Base-by-base conservation (phyloP, 2,329 filamentous ascomycete species). In the Diaporthe vexans region DNA sequence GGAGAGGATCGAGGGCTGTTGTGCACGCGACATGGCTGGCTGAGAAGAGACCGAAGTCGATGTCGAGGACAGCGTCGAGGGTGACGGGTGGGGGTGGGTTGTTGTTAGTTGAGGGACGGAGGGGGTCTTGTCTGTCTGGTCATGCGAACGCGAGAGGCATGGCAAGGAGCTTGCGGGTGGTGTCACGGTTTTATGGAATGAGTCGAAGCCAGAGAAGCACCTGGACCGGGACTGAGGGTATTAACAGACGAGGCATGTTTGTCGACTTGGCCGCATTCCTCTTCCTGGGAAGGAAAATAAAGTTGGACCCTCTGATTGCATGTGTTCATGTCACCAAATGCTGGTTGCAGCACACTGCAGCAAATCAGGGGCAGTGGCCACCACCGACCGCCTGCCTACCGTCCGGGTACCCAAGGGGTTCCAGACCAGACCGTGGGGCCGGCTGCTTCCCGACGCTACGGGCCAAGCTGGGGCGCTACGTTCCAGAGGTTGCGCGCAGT, bases 1-100 rank as follows among this genome's bases (percentile, higher is more conserved):
- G 71, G 89, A 91, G 71, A 88, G 88, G 78, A 93, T 92, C 59
- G 90, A 91, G 52, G 87, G 82, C 79, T 84, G 82, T 35, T 63
- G 61, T 54, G 81, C 78, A 65, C 82, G 81, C 74, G 83, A 81
- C 83, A 85, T 84, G 70, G 70, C 37, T 72, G 57, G 33, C 46
- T 10, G 56, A 9, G 52, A 33, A 5, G 37, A 17, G 69, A 33
- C 7, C 3, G 24, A 19, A 21, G 46, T 19, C 58, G 48, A 24
- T 26, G n/a, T 24, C 11, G 48, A 52, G 48, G 48, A 52, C 21
- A 40, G 19, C 3, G 17, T 13, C 17, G 19, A 52, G 56, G 29
- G 9, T 26, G 15, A 19, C 24, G 57, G 24, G 10, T 33, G 43
- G 19, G 43, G 46, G 19, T n/a, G 21, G 46, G 21, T 51, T n/a